These are phyloP conservation scores for Saccharomycopsis vini DNA, from an alignment of 805 yeast species.

Conservation along the genomic window DNA sequence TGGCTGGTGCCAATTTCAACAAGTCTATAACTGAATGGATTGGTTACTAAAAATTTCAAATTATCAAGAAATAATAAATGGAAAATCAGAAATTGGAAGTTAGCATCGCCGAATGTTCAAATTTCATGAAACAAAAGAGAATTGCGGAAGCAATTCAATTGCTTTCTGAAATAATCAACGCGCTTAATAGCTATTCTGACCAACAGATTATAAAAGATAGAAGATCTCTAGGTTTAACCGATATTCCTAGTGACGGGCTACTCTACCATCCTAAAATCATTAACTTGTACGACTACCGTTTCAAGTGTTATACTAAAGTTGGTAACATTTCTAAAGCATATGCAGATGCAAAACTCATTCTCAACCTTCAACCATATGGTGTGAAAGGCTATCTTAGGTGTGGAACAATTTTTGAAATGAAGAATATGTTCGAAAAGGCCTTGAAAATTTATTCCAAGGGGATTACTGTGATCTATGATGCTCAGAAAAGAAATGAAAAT, in stretches of 20 bases:
- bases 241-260: conserved; percentile 2
- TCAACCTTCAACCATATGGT: conserved; percentile 13
- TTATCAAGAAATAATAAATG: too few relatives aligned
- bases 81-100: too few relatives aligned
- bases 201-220: conserved; percentile 9
- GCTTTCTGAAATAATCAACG: background rate
- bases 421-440: conserved; percentile 4
- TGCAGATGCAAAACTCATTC: conserved; percentile 12
- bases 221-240: conserved; percentile 9
- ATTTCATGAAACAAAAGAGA: background rate
- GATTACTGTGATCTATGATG: conserved; percentile 1
- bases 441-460: conserved; percentile 8
- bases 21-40: too few relatives aligned
- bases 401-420: conserved; percentile 8
- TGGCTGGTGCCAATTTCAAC: too few relatives aligned
- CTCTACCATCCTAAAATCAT: conserved; percentile 15
- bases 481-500: conserved; percentile 1
- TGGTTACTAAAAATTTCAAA: too few relatives aligned
- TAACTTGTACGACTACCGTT: conserved; percentile 7
- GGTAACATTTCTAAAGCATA: conserved; percentile 20
- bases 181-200: background rate
- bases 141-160: background rate
- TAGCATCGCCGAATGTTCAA: background rate
- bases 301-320: conserved; percentile 23
- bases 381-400: conserved; percentile 16